Base-by-base conservation (phyloP, 2,329 filamentous ascomycete species). In the Penicillium fuscoglaucum region DNA sequence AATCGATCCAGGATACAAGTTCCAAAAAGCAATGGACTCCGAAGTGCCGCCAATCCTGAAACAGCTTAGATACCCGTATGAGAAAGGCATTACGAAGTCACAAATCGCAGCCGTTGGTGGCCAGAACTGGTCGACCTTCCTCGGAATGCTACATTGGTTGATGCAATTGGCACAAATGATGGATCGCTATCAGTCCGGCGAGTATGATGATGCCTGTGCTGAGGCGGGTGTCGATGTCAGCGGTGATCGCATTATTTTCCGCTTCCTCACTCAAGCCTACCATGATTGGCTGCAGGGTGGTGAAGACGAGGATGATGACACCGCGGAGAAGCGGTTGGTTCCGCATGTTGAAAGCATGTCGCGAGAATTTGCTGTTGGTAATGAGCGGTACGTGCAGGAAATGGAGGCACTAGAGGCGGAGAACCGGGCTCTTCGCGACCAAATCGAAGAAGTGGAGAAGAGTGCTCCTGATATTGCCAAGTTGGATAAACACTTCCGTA, bases 101-200 rank as follows among this genome's bases (percentile, higher is more conserved):
- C 92, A 96, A 71, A 91, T 99, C 58, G 87, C 91, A 0, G 95
- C 96, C 2, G 95, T 98, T 0, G 95, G 95, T 64, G 93, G 93
- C 3, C 92, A 96, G 76, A 98, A 98, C 72, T 99, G 95, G 95
- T 90, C 90, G 61, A 95, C 91, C 0, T 98, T 99, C 70, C 80
- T 99, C 13, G 95, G 93, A 0, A 80, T 99, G 73, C 82, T 99
- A 51, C 93, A 99, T 78, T 99, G 95, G 95, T 93, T 99, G 87
- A 96, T 99, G 93, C 93, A 98, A 75, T 81, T 99, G 52, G 91
- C 91, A 5, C 88, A 93, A 66, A 96, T 98, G 88, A 85, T 98
- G 70, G 93, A 98, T 61, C 85, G 90, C 24, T 98, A 93, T 71
- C 81, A 85, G 1, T 76, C 80, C 55, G 89, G 92, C 58, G 86